Base-by-base conservation (phyloP, 2,329 filamentous ascomycete genomes). In the Fusarium sp. region DNA sequence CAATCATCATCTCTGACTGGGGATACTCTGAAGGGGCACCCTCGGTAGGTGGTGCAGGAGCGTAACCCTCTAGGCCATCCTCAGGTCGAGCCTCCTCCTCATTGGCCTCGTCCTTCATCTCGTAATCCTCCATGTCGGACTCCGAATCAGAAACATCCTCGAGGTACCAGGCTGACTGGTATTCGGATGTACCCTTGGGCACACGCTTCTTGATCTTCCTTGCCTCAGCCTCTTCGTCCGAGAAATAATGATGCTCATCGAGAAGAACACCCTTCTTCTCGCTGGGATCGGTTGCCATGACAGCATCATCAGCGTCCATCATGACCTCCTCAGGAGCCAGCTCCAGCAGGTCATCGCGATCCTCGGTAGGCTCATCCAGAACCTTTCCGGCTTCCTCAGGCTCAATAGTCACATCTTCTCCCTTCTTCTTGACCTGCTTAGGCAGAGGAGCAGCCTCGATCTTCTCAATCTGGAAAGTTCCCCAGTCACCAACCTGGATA, bases 201-300 rank as follows among this genome's bases (percentile, higher is more conserved):
- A 99, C 80, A 65, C 88, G 88, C 79, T 90, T 96, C 8, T 92
- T 92, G 30, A 82, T 80, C 34, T 84, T 79, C 19, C 57, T 72
- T 19, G 73, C 74, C 45, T 78, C 74, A 52, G 88, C 83, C 40
- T 86, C 83, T 7, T 84, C 93, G 42, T 98, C 95, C 0, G 94
- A 94, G 76, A 98, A 99, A 78, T 99, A 99, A 77, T 98, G 95
- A 77, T 99, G 95, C 69, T 98, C 95, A 70, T 99, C 96, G 11
- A 99, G 84, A 39, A 99, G 82, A 2, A 99, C 96, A 67, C 95
- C 96, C 80, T 95, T 97, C 75, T 90, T 89, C 42, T 85, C 83
- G 3, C 83, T 81, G 6, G 78, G 76, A 12, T 70, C 70, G 7
- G 59, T 56, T 4, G 69, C 68, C 72, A 79, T 76, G 28, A 76